Evolutionary conservation across 352 stramenopile genomes (phyloP).

Genomic region (Phytophthora pinifolia): DNA sequence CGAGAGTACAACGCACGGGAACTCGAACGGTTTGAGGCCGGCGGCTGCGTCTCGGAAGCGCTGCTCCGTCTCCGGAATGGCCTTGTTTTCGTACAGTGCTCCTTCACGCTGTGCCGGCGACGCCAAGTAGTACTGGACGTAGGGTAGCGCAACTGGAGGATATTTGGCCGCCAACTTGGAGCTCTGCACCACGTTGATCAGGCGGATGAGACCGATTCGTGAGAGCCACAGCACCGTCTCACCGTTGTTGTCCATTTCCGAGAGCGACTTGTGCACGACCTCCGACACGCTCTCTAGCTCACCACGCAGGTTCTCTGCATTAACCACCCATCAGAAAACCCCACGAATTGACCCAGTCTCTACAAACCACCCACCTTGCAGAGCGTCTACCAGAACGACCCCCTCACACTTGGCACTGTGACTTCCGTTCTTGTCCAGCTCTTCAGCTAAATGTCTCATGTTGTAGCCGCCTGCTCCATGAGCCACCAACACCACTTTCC

Average conservation of each 20-base stretch:
- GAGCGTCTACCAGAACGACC: constrained; percentile 69
- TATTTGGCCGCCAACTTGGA: constrained; percentile 61
- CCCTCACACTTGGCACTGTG: constrained; percentile 43
- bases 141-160: constrained; percentile 47
- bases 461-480: constrained; percentile 82
- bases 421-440: constrained; percentile 30
- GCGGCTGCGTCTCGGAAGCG: constrained; percentile 42
- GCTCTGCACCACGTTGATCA: constrained; percentile 67
- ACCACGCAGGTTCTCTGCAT: constrained; percentile 52
- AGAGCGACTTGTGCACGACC: constrained; percentile 48
- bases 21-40: constrained; percentile 29
- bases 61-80: constrained; percentile 61
- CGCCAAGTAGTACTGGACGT: constrained; percentile 63
- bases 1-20: constrained; percentile 74
- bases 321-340: constrained; percentile 1
- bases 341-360: not conserved
- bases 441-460: constrained; percentile 64
- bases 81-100: constrained; percentile 56
- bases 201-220: constrained; percentile 61
- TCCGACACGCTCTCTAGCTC: constrained; percentile 72
- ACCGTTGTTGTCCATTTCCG: constrained; percentile 62
- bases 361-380: constrained; percentile 39
- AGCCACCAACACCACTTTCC: constrained; percentile 67
- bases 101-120: constrained; percentile 65
- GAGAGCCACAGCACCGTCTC: constrained; percentile 55